Conservation (phyloP, 2,329 filamentous ascomycete species). For the Amylocarpus encephaloides region DNA sequence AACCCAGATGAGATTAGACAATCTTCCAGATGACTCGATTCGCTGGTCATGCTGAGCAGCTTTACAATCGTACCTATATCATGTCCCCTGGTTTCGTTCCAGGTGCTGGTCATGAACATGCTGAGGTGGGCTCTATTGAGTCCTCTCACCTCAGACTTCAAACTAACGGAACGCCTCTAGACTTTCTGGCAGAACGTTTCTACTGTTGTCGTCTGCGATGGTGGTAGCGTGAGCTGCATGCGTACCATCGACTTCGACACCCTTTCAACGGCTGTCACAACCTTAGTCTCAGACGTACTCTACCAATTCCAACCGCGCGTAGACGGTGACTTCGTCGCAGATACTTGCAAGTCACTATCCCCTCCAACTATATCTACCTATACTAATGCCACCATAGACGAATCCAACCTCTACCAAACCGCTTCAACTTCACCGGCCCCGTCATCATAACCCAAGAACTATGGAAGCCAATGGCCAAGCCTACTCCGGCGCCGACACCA, state of each 20-base stretch:
- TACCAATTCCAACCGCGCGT: constrained; percentile 35
- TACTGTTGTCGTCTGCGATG: constrained; percentile 28
- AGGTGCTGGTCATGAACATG: constrained; percentile 33
- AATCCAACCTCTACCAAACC: constrained; percentile 33
- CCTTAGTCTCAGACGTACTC: constrained; percentile 24
- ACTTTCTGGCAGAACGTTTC: constrained; percentile 32
- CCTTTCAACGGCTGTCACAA: constrained; percentile 27
- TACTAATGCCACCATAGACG: constrained; percentile 18
- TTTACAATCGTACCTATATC: constrained; percentile 30
- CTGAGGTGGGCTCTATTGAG: constrained; percentile 14
- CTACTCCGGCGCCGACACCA: constrained; percentile 30
- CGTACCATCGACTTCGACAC: constrained; percentile 28
- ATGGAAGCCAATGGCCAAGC: constrained; percentile 32
- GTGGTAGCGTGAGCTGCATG: constrained; percentile 31
- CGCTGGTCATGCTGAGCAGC: constrained; percentile 30
- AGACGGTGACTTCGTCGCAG: constrained; percentile 33
- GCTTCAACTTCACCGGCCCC: constrained; percentile 34
- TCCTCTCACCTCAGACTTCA: neutral
- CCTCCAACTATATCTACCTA: neutral
- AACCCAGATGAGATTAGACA: constrained; percentile 38
- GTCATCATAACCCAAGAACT: constrained; percentile 33
- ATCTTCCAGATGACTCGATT: constrained; percentile 31
- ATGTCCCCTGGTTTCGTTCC: constrained; percentile 32
- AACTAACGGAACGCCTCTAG: neutral
- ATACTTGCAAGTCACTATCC: constrained; percentile 24